A percentile compares a stretch with the other conserved stretches of the same genome.
Evolutionary conservation across 177 flowering plant genomes (phyloP).

Genomic region (Vitis hybrid): DNA sequence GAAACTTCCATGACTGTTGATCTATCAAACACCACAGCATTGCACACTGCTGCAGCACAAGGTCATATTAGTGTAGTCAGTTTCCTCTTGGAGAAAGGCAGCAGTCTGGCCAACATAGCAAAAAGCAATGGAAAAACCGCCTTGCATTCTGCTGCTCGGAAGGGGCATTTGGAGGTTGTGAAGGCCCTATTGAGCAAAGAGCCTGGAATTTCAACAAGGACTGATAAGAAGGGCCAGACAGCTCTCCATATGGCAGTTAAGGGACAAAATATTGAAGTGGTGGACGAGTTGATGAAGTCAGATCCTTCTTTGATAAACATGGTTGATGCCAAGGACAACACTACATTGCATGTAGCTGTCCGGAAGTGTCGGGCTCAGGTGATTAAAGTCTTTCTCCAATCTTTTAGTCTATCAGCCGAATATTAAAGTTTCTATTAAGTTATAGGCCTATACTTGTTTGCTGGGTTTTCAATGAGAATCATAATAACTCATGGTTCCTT

Average conservation of each 20-base stretch:
- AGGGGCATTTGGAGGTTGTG: conserved; percentile 40
- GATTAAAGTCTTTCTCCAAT: neutral
- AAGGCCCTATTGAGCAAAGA: conserved; percentile 30
- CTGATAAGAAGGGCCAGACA: conserved; percentile 44
- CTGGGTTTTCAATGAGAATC: neutral
- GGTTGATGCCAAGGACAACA: conserved; percentile 37
- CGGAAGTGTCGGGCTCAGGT: conserved; percentile 41
- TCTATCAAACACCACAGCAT: conserved; percentile 70
- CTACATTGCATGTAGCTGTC: conserved; percentile 41
- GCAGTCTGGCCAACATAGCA: conserved; percentile 29
- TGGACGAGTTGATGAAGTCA: conserved; percentile 25
- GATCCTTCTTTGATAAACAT: conserved; percentile 31
- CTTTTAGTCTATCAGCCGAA: neutral
- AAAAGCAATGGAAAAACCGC: conserved; percentile 44
- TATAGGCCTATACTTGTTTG: neutral
- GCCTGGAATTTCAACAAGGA: conserved; percentile 24
- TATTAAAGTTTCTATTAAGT: neutral
- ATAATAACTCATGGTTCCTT: neutral
- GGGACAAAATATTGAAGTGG: conserved; percentile 32
- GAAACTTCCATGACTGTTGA: conserved; percentile 77
- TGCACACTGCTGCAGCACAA: conserved; percentile 79
- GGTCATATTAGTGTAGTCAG: conserved; percentile 73
- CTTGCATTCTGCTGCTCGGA: conserved; percentile 43
- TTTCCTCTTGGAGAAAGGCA: conserved; percentile 35
- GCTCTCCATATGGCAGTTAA: conserved; percentile 53